Percentiles rank a stretch among this genome's conserved stretches.
phyloP scores from a whole-genome alignment of 495 filamentous ascomycete species.

The Aspergillus heteromorphus region DNA sequence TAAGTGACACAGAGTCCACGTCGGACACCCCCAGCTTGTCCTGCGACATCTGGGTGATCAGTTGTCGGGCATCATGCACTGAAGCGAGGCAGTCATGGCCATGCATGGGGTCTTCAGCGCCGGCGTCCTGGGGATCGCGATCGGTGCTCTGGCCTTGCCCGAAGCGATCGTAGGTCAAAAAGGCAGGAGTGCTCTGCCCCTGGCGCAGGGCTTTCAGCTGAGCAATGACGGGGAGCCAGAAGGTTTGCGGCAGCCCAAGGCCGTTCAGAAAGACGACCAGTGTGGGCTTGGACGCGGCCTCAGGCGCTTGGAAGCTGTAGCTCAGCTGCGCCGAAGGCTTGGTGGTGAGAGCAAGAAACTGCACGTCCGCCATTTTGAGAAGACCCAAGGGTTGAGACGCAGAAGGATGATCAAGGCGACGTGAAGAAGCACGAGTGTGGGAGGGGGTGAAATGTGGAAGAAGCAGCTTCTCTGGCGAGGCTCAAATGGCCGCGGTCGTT shows the following conservation, averaged over 20 bases:
- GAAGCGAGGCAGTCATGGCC: slow-evolving; percentile 48
- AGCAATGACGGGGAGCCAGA: slow-evolving; percentile 44
- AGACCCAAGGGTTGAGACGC: no score
- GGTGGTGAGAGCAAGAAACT: slow-evolving; percentile 14
- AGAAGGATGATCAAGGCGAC: no score
- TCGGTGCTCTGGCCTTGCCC: slow-evolving; percentile 54
- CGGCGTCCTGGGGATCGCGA: slow-evolving; percentile 47
- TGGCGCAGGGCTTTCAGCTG: slow-evolving; percentile 30
- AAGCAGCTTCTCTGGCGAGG: no score
- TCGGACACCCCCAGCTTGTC: slow-evolving; percentile 14
- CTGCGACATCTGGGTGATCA: slow-evolving; percentile 37
- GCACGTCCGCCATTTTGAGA: no score
- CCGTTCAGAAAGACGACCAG: slow-evolving; percentile 62
- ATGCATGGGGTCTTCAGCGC: slow-evolving; percentile 33
- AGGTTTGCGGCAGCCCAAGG: slow-evolving; percentile 44
- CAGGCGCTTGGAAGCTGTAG: slow-evolving; percentile 20
- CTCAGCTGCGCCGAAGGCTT: slow-evolving; percentile 26
- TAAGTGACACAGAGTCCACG: slow-evolving; percentile 21
- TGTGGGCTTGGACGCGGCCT: slow-evolving; percentile 12
- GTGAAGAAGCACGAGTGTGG: no score
- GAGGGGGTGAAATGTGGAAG: no score
- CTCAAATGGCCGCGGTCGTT: no score
- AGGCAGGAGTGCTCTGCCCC: slow-evolving; percentile 29
- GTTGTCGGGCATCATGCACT: slow-evolving; percentile 46
- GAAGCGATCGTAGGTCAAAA: slow-evolving; percentile 61